Evolutionary conservation across 371 early-diverging fungal genomes (phyloP).

Genomic region (Choanephora cucurbitarum): DNA sequence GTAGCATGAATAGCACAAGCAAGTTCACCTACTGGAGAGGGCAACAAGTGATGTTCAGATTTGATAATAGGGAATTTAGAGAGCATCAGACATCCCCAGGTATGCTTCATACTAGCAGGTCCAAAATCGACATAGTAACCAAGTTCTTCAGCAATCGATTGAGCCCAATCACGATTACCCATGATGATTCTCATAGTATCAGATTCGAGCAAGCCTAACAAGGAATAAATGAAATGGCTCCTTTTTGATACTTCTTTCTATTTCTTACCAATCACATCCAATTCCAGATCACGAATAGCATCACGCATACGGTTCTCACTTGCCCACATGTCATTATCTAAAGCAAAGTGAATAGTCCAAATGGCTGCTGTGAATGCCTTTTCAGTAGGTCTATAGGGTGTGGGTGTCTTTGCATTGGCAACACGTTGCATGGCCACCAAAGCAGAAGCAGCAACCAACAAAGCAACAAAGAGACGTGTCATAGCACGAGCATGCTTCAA

Average conservation of each 20-base stretch:
- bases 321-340: slow-evolving; percentile 85
- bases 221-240: not conserved
- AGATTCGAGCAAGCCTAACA: slow-evolving; percentile 70
- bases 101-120: slow-evolving; percentile 83
- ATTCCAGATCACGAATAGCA: slow-evolving; percentile 73
- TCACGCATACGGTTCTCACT: slow-evolving; percentile 75
- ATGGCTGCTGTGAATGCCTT: slow-evolving; percentile 79
- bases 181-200: slow-evolving; percentile 83
- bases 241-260: not conserved
- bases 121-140: slow-evolving; percentile 81
- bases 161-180: slow-evolving; percentile 86
- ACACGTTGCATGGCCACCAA: slow-evolving; percentile 39
- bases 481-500: slow-evolving; percentile 40
- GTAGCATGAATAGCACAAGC: slow-evolving; percentile 89
- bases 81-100: slow-evolving; percentile 86
- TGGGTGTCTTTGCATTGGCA: slow-evolving; percentile 46
- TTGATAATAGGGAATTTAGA: slow-evolving; percentile 82
- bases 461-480: slow-evolving; percentile 32
- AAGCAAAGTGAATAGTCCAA: slow-evolving; percentile 87
- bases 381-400: slow-evolving; percentile 64
- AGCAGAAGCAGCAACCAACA: slow-evolving; percentile 32
- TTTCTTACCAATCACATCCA: slow-evolving; percentile 76
- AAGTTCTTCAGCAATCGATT: slow-evolving; percentile 77
- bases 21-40: slow-evolving; percentile 82
- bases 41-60: slow-evolving; percentile 75